Evolutionary conservation across 148 eudicot genomes (phyloP).

Genomic region (Suaeda aralocaspica): DNA sequence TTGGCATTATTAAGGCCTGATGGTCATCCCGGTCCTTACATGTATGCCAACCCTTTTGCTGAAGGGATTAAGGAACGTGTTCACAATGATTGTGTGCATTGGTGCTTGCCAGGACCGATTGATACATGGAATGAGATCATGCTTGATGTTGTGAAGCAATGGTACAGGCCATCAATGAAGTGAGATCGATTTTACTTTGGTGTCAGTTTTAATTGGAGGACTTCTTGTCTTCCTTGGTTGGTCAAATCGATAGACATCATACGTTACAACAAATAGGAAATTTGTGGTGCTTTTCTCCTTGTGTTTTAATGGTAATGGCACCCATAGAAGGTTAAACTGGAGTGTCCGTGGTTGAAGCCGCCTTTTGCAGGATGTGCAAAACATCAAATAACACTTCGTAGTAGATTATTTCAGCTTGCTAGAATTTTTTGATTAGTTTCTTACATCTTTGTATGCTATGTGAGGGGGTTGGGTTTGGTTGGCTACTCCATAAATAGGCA

Average conservation of each 20-base stretch:
- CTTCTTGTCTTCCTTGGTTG: background rate
- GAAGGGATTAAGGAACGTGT: slow-evolving; percentile 61
- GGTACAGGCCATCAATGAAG: slow-evolving; percentile 25
- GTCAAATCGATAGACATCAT: background rate
- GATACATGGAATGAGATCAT: slow-evolving; percentile 94
- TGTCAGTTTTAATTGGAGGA: background rate
- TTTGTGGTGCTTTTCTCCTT: background rate
- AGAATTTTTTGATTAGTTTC: slow-evolving; percentile 8
- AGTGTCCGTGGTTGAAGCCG: background rate
- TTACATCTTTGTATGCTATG: background rate
- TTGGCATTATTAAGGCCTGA: slow-evolving; percentile 77
- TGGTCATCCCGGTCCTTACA: slow-evolving; percentile 90
- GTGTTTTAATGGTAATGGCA: background rate
- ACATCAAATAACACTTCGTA: background rate
- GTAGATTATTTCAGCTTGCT: slow-evolving; percentile 1
- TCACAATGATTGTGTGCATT: slow-evolving; percentile 88
- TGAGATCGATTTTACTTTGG: slow-evolving; percentile 4
- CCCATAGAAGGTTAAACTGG: background rate
- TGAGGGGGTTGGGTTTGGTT: background rate
- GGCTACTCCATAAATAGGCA: background rate
- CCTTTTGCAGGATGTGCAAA: background rate
- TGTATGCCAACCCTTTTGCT: slow-evolving; percentile 70
- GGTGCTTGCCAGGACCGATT: slow-evolving; percentile 88
- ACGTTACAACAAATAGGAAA: background rate
- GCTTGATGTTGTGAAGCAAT: slow-evolving; percentile 60